A percentile compares a stretch with the other conserved stretches of the same genome.
These are phyloP conservation scores for Clonostachys byssicola DNA, from an alignment of 2,329 filamentous ascomycete species.

Conservation along the genomic window DNA sequence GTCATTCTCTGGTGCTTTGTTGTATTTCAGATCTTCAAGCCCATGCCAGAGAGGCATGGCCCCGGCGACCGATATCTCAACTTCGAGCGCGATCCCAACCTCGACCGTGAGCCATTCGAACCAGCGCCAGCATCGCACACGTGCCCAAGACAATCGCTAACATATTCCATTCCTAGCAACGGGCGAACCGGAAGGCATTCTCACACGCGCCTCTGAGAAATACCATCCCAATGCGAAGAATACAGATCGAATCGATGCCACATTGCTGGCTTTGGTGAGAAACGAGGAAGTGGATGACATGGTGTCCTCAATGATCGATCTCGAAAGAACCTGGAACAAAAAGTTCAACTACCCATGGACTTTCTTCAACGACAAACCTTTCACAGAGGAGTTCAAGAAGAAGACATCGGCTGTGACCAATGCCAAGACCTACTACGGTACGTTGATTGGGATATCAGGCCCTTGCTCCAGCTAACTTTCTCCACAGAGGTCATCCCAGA, in stretches of 20 bases:
- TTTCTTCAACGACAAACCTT: conserved; percentile 96
- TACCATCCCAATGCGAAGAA: conserved; percentile 74
- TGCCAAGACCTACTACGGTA: conserved; percentile 82
- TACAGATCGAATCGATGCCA: conserved; percentile 86
- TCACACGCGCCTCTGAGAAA: conserved; percentile 70
- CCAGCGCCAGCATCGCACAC: background rate
- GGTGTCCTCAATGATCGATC: conserved; percentile 81
- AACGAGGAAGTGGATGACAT: conserved; percentile 86
- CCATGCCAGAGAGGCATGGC: conserved; percentile 39
- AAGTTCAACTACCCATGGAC: conserved; percentile 99
- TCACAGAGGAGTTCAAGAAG: conserved; percentile 87
- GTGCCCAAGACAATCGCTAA: background rate
- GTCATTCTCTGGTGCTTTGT: conserved; percentile 75
- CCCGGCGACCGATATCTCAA: conserved; percentile 41
- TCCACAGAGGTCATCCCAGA: conserved; percentile 76
- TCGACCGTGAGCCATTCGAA: conserved; percentile 65
- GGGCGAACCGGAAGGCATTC: conserved; percentile 73
- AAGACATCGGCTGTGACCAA: conserved; percentile 79
- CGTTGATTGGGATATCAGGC: conserved; percentile 6
- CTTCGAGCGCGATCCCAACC: conserved; percentile 75
- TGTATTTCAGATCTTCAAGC: conserved; percentile 68
- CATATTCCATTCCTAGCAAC: conserved; percentile 54
- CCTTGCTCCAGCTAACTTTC: conserved; percentile 6
- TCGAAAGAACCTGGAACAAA: conserved; percentile 93
- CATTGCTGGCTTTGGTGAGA: conserved; percentile 84